phyloP scores from a whole-genome alignment of 2,329 filamentous ascomycete genomes.

The Microsporum canis region DNA sequence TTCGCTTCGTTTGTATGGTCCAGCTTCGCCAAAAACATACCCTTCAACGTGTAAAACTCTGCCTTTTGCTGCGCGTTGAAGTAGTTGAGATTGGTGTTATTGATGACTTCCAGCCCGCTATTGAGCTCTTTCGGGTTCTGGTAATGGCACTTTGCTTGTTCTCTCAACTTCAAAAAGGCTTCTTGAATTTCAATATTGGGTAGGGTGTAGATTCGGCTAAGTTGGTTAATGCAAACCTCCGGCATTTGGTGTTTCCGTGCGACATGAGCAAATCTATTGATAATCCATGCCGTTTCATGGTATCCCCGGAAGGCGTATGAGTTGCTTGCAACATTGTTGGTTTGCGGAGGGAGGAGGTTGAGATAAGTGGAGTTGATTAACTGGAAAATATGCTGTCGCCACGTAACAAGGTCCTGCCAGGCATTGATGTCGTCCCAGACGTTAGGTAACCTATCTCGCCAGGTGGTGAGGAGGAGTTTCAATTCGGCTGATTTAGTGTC shows the following conservation, averaged over 20 bases:
- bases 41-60: slow-evolving; percentile 97
- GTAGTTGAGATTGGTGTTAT: slow-evolving; percentile 98
- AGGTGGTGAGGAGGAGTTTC: slow-evolving; percentile 84
- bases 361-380: slow-evolving; percentile 94
- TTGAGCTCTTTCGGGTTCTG: slow-evolving; percentile 88
- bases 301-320: slow-evolving; percentile 96
- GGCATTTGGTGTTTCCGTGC: slow-evolving; percentile 93
- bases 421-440: slow-evolving; percentile 99
- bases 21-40: slow-evolving; percentile 96
- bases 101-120: slow-evolving; percentile 92
- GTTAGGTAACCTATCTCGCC: slow-evolving; percentile 90
- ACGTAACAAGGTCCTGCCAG: slow-evolving; percentile 99
- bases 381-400: slow-evolving; percentile 97
- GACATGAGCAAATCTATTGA: slow-evolving; percentile 96
- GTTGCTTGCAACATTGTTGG: slow-evolving; percentile 72
- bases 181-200: slow-evolving; percentile 99
- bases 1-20: slow-evolving; percentile 84
- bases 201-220: slow-evolving; percentile 95
- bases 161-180: slow-evolving; percentile 93
- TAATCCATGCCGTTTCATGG: slow-evolving; percentile 99
- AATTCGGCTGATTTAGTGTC: slow-evolving; percentile 93
- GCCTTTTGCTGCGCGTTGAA: slow-evolving; percentile 94
- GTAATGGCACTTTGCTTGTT: slow-evolving; percentile 98
- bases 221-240: slow-evolving; percentile 92
- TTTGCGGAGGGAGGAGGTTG: slow-evolving; percentile 65